phyloP scores from a whole-genome alignment of 148 eudicot species.

The Silene uniflora region DNA sequence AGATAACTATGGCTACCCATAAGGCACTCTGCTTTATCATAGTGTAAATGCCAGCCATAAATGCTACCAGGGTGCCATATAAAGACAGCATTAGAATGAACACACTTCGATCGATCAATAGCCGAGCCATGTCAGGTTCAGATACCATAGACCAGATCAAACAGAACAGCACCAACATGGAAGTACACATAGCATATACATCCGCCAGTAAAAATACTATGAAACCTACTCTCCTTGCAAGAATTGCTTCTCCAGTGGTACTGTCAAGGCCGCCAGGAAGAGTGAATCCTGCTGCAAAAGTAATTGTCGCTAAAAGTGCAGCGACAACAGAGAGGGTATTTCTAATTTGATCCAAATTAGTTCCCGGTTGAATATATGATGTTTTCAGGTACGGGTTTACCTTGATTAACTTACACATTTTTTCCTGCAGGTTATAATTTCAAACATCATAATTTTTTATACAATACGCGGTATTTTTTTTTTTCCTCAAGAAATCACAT shows the following conservation, averaged over 20 bases:
- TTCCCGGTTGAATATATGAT: conserved; percentile 3
- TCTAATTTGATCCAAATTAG: conserved; percentile 11
- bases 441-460: no score
- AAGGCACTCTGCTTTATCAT: background rate
- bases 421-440: conserved; percentile 6
- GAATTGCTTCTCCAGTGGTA: conserved; percentile 6
- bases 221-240: conserved; percentile 9
- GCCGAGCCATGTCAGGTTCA: background rate
- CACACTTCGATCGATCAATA: conserved; percentile 12
- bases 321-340: conserved; percentile 24
- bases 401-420: conserved; percentile 14
- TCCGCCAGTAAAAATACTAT: conserved; percentile 9
- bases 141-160: no score
- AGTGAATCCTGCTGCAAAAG: conserved; percentile 24
- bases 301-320: conserved; percentile 24
- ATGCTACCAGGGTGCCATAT: background rate
- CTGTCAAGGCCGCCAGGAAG: conserved; percentile 21
- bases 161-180: no score
- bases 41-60: conserved; percentile 13
- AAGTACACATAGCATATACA: no score
- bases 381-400: conserved; percentile 15
- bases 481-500: no score
- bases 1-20: conserved; percentile 7
- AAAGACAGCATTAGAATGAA: background rate
- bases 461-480: no score